Conservation (phyloP, 2,329 filamentous ascomycete genomes). For the Aspergillus fischeri region DNA sequence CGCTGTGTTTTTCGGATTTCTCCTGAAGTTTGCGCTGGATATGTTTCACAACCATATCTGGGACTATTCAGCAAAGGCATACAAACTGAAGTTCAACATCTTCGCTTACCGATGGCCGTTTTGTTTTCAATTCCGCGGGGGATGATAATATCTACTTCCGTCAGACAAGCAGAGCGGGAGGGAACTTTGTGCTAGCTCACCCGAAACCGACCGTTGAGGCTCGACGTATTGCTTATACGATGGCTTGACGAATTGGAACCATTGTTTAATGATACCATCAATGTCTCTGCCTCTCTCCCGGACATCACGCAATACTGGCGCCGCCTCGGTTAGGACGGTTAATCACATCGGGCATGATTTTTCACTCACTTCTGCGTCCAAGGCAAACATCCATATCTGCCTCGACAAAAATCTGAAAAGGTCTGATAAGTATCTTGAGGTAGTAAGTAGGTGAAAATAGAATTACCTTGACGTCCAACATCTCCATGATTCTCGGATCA, state of each 20-base stretch:
- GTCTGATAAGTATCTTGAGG: slow-evolving; percentile 8
- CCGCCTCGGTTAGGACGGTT: slow-evolving; percentile 17
- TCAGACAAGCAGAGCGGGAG: slow-evolving; percentile 6
- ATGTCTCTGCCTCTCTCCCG: slow-evolving; percentile 85
- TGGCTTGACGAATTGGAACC: slow-evolving; percentile 94
- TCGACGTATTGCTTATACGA: slow-evolving; percentile 94
- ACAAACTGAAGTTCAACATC: neutral
- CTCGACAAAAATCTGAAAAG: slow-evolving; percentile 77
- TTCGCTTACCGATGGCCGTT: slow-evolving; percentile 66
- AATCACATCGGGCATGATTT: neutral
- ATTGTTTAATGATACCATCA: slow-evolving; percentile 95
- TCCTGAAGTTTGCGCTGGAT: slow-evolving; percentile 81
- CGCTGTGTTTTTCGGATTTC: slow-evolving; percentile 79
- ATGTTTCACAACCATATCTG: slow-evolving; percentile 89
- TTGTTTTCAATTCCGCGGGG: slow-evolving; percentile 91
- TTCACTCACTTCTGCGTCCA: slow-evolving; percentile 69
- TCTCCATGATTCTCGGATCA: slow-evolving; percentile 75
- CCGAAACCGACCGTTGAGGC: slow-evolving; percentile 81
- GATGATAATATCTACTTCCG: slow-evolving; percentile 73
- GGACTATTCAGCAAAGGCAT: slow-evolving; percentile 3
- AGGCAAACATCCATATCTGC: slow-evolving; percentile 93
- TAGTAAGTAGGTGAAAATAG: neutral
- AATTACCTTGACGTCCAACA: slow-evolving; percentile 82
- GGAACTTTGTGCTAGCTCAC: slow-evolving; percentile 39
- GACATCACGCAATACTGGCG: slow-evolving; percentile 76